These are phyloP conservation scores for Blepharisma stoltei DNA, from an alignment of 73 alveolate species.

Conservation along the genomic window DNA sequence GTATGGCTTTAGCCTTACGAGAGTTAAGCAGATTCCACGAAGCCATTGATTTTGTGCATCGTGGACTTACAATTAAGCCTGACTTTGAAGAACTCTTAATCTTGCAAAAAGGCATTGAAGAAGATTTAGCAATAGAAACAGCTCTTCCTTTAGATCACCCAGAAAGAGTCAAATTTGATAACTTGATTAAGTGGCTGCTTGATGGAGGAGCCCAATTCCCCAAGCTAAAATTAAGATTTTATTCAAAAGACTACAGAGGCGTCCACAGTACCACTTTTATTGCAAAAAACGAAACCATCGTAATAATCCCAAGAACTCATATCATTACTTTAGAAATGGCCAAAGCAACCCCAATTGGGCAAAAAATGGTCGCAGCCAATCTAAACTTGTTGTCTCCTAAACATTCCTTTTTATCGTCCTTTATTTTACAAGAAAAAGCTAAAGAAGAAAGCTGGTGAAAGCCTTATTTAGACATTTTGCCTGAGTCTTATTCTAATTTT, in stretches of 20 bases:
- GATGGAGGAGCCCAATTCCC: slow-evolving; percentile 72
- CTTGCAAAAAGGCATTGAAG: not conserved
- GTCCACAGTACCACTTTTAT: slow-evolving; percentile 78
- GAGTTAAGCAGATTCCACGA: slow-evolving; percentile 62
- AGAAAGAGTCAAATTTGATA: slow-evolving; percentile 50
- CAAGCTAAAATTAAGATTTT: slow-evolving; percentile 69
- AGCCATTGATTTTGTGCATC: not conserved
- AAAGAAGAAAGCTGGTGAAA: slow-evolving; percentile 73
- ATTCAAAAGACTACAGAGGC: slow-evolving; percentile 88
- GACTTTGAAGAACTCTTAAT: not conserved
- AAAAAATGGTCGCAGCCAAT: slow-evolving; percentile 77
- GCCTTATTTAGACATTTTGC: slow-evolving; percentile 90
- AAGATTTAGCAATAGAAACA: not conserved
- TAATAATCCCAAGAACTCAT: slow-evolving; percentile 84
- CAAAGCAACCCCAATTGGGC: slow-evolving; percentile 74
- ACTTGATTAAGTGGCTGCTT: slow-evolving; percentile 60
- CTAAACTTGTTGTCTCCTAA: slow-evolving; percentile 92
- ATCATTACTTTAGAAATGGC: slow-evolving; percentile 95
- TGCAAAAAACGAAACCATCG: slow-evolving; percentile 70
- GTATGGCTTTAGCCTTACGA: slow-evolving; percentile 64
- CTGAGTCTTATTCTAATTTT: slow-evolving; percentile 72
- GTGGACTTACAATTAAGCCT: not conserved
- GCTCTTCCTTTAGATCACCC: slow-evolving; percentile 35
- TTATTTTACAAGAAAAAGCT: slow-evolving; percentile 76
- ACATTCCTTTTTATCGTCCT: slow-evolving; percentile 91